Conservation (phyloP, 352 stramenopile genomes). For the Paralagenidium karlingii region DNA sequence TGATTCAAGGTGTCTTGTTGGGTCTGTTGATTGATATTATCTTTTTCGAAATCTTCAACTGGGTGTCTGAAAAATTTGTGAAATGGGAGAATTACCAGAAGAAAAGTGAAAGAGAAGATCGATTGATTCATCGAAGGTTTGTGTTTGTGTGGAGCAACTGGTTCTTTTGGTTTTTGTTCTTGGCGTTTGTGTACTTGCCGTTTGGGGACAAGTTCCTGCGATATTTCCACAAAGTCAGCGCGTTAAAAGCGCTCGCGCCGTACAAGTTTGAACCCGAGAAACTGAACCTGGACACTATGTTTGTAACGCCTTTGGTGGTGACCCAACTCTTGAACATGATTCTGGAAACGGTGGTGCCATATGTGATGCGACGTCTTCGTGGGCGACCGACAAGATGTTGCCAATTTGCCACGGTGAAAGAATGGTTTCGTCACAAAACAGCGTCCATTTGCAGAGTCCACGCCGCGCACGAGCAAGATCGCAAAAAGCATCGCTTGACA, state of each 20-base stretch:
- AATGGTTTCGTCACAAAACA: background rate
- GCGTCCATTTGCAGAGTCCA: background rate
- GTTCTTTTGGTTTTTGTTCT: slow-evolving; percentile 17
- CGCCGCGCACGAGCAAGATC: background rate
- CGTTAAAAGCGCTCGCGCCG: background rate
- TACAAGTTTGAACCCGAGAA: slow-evolving; percentile 7
- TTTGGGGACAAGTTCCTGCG: slow-evolving; percentile 7
- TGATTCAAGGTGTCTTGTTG: slow-evolving; percentile 13
- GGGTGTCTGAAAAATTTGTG: slow-evolving; percentile 9
- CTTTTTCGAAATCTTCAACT: slow-evolving; percentile 11
- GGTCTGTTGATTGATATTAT: slow-evolving; percentile 13
- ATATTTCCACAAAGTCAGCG: slow-evolving; percentile 2
- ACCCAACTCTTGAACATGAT: slow-evolving; percentile 15
- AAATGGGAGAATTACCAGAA: slow-evolving; percentile 9
- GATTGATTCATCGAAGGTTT: slow-evolving; percentile 12
- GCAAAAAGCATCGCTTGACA: background rate
- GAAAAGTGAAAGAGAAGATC: slow-evolving; percentile 6
- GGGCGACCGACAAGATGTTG: slow-evolving; percentile 3
- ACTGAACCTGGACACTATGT: slow-evolving; percentile 12
- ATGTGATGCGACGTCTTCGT: slow-evolving; percentile 7
- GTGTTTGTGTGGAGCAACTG: slow-evolving; percentile 20
- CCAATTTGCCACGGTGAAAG: slow-evolving; percentile 5
- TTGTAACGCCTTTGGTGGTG: slow-evolving; percentile 15
- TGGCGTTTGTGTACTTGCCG: slow-evolving; percentile 16
- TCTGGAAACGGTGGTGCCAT: slow-evolving; percentile 11